Base-by-base conservation (phyloP, 768 basidiomycete species). In the Suillus variegatus region DNA sequence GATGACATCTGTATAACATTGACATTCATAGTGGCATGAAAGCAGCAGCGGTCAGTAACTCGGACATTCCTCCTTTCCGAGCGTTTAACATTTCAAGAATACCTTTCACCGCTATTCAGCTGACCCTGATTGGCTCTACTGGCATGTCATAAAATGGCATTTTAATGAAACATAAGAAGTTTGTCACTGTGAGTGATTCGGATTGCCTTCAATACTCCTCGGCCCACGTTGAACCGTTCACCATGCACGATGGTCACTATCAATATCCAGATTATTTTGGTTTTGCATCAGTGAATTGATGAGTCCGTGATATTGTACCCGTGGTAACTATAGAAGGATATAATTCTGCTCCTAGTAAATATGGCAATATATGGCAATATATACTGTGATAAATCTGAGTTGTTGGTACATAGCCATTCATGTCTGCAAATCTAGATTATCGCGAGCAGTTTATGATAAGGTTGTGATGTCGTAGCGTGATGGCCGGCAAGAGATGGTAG, bases 191-290 rank as follows among this genome's bases (percentile, higher is more conserved):
- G 52, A 54, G 52, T 61, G 46, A 47, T 5, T 47, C n/a, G n/a
- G 46, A 22, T 14, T 16, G n/a, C 13, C 18, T 13, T 61, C 16
- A 18, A 35, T 4, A 20, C 51, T 60, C 35, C 38, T 14, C 40
- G 14, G 18, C 40, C 41, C 32, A 32, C 28, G 28, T 28, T 28
- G 28, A 28, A 28, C 43, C 40, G 14, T 12, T 35, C 46, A 25
- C 25, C n/a, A 38, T 54, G 40, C n/a, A 13, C 35, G 22, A 40
- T 38, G 61, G 49, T 54, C 51, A 55, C n/a, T 55, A 62, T 22
- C 22, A 62, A 62, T 51, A 62, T 56, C 35, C 61, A 20, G 43
- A 61, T 61, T 32, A 35, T 49, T 46, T 22, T 61, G 35, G 10
- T 52, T n/a, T 38, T 62, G 22, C n/a, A n/a, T n/a, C n/a, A n/a